Conservation (phyloP, 306 rosid species). For the Corylus heterophylla region DNA sequence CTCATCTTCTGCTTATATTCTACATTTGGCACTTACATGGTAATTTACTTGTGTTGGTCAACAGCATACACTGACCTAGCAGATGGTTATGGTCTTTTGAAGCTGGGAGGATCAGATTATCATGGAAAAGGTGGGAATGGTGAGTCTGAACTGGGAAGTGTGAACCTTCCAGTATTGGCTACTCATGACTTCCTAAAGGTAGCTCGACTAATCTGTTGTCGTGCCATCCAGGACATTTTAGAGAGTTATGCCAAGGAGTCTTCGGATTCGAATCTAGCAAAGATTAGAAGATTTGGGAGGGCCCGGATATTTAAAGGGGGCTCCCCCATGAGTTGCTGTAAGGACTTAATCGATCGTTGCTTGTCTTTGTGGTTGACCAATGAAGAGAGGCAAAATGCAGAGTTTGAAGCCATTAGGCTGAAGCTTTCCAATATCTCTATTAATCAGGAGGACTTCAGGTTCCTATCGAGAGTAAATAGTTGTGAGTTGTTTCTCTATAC, state of each 20-base stretch:
- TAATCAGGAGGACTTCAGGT: slow-evolving; percentile 47
- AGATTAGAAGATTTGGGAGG: slow-evolving; percentile 66
- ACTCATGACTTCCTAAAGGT: slow-evolving; percentile 71
- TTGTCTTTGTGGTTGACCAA: slow-evolving; percentile 68
- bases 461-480: slow-evolving; percentile 41
- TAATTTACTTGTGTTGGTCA: slow-evolving; percentile 18
- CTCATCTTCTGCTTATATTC: slow-evolving; percentile 5
- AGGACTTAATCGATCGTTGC: slow-evolving; percentile 74
- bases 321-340: slow-evolving; percentile 48
- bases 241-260: slow-evolving; percentile 74
- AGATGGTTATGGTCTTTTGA: slow-evolving; percentile 67
- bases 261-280: slow-evolving; percentile 66
- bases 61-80: slow-evolving; percentile 88
- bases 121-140: slow-evolving; percentile 83
- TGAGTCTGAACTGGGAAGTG: slow-evolving; percentile 90
- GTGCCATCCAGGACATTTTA: slow-evolving; percentile 63
- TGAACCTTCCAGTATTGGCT: slow-evolving; percentile 76
- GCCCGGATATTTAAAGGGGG: slow-evolving; percentile 48
- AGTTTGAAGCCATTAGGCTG: slow-evolving; percentile 62
- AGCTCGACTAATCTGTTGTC: slow-evolving; percentile 81
- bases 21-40: not conserved
- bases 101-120: slow-evolving; percentile 95
- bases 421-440: slow-evolving; percentile 66
- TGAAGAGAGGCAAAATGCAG: slow-evolving; percentile 74
- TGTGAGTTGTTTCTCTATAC: not conserved